A percentile compares a stretch with the other conserved stretches of the same genome.
These are phyloP conservation scores for Bigelowiella natans DNA, from an alignment of 78 protist genomes.

Conservation along the genomic window DNA sequence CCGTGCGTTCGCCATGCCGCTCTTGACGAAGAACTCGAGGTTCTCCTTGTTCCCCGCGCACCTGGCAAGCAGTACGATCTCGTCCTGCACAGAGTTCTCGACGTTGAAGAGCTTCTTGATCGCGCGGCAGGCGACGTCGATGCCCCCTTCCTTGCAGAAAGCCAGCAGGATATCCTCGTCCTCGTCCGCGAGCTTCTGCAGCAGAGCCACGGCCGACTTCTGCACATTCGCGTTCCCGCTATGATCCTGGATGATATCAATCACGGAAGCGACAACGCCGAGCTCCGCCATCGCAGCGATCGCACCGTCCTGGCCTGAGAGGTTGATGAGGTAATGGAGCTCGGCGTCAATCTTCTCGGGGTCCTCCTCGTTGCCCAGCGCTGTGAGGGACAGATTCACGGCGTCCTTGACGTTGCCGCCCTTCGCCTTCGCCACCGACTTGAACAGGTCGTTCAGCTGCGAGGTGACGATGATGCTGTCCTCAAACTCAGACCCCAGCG, in stretches of 20 bases:
- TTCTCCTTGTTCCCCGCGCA: neutral
- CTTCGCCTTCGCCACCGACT: neutral
- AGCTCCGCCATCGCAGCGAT: neutral
- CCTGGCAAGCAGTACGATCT: neutral
- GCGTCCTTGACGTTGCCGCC: neutral
- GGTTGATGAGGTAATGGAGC: neutral
- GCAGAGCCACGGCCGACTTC: neutral
- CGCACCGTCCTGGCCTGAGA: neutral
- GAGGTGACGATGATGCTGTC: neutral
- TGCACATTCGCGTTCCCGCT: neutral
- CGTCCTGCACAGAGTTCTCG: neutral
- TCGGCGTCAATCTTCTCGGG: neutral
- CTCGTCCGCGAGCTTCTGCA: neutral
- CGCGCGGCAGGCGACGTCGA: neutral
- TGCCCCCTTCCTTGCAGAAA: neutral
- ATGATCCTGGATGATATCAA: neutral
- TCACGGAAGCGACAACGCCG: neutral
- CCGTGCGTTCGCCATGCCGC: neutral
- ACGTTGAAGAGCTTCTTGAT: neutral
- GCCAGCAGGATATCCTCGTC: neutral
- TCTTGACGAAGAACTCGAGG: neutral
- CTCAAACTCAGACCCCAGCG: neutral
- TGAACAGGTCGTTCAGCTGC: neutral
- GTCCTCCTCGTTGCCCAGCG: neutral
- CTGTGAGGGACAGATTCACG: neutral